These are phyloP conservation scores for Lolium perenne DNA, from an alignment of 176 grass and related monocot genomes.

Conservation along the genomic window DNA sequence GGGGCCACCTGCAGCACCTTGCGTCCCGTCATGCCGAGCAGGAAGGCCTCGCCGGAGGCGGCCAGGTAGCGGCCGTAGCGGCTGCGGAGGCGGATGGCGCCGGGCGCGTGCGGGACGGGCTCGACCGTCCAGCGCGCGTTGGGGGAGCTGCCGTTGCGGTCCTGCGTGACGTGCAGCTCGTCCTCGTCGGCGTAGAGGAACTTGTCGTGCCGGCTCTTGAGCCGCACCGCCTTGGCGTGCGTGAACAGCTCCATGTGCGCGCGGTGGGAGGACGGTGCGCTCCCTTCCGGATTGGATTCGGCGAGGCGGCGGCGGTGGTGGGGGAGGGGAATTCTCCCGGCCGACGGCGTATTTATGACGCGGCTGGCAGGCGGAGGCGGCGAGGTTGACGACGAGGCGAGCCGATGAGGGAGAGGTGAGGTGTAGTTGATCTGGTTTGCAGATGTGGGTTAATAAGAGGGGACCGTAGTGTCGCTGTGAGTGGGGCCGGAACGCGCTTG, in stretches of 20 bases:
- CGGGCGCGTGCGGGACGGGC: constrained; percentile 16
- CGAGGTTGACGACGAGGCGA: neutral
- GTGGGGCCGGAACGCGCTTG: neutral
- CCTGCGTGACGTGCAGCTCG: constrained; percentile 77
- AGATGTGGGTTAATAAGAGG: neutral
- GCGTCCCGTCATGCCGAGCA: constrained; percentile 70
- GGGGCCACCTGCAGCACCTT: constrained; percentile 73
- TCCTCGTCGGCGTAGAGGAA: constrained; percentile 89
- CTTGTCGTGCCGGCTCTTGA: constrained; percentile 91
- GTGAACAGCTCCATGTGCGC: constrained; percentile 75
- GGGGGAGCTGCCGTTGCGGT: constrained; percentile 56
- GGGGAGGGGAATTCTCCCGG: neutral
- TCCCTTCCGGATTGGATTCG: neutral
- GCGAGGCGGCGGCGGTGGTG: neutral
- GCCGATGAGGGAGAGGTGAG: neutral
- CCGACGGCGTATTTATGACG: neutral
- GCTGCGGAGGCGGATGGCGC: constrained; percentile 55
- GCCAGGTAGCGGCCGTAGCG: constrained; percentile 80
- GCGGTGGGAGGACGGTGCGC: too few species aligned
- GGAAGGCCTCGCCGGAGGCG: constrained; percentile 72
- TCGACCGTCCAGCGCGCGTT: constrained; percentile 84
- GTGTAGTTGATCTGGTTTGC: neutral
- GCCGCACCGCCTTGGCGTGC: constrained; percentile 75
- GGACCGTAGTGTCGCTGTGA: neutral
- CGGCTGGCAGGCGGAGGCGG: neutral